These are phyloP conservation scores for Parathielavia appendiculata DNA, from an alignment of 495 filamentous ascomycete genomes.

Conservation along the genomic window DNA sequence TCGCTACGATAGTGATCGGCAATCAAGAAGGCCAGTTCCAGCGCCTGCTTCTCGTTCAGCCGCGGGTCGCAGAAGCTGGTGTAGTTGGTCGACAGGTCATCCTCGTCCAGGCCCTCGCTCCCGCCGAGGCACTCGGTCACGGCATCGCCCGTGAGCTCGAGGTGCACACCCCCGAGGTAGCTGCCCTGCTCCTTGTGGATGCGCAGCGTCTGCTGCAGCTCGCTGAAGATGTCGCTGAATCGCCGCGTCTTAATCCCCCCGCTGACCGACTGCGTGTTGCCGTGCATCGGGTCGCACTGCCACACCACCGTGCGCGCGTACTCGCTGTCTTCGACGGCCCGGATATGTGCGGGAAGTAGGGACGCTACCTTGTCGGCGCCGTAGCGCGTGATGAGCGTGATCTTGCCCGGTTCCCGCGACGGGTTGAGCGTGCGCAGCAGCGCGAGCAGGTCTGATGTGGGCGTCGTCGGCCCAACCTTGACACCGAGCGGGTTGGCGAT, in stretches of 20 bases:
- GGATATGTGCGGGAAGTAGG: slow-evolving; percentile 76
- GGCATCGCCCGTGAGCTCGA: slow-evolving; percentile 91
- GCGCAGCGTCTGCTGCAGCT: slow-evolving; percentile 69
- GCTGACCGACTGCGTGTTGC: slow-evolving; percentile 67
- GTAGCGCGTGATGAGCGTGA: slow-evolving; percentile 94
- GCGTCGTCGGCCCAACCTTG: slow-evolving; percentile 87
- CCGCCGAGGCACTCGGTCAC: slow-evolving; percentile 96
- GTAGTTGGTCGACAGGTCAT: slow-evolving; percentile 81
- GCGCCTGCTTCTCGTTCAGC: slow-evolving; percentile 94
- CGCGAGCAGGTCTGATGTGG: slow-evolving; percentile 61
- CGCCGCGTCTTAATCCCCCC: slow-evolving; percentile 80
- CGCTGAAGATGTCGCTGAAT: slow-evolving; percentile 79
- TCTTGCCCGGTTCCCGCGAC: slow-evolving; percentile 71
- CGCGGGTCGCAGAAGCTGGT: slow-evolving; percentile 93
- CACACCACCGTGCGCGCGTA: slow-evolving; percentile 79
- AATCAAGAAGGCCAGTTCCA: slow-evolving; percentile 90
- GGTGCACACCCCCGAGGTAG: slow-evolving; percentile 87
- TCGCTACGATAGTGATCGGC: slow-evolving; percentile 65
- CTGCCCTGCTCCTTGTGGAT: slow-evolving; percentile 80
- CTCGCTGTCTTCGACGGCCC: slow-evolving; percentile 65
- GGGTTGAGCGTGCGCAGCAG: slow-evolving; percentile 86
- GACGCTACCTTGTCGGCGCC: slow-evolving; percentile 66
- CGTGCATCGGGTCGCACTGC: slow-evolving; percentile 99
- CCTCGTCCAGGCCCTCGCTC: slow-evolving; percentile 78
- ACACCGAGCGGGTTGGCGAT: slow-evolving; percentile 93